phyloP scores from a whole-genome alignment of 768 basidiomycete species.

The Lentinus brumalis region DNA sequence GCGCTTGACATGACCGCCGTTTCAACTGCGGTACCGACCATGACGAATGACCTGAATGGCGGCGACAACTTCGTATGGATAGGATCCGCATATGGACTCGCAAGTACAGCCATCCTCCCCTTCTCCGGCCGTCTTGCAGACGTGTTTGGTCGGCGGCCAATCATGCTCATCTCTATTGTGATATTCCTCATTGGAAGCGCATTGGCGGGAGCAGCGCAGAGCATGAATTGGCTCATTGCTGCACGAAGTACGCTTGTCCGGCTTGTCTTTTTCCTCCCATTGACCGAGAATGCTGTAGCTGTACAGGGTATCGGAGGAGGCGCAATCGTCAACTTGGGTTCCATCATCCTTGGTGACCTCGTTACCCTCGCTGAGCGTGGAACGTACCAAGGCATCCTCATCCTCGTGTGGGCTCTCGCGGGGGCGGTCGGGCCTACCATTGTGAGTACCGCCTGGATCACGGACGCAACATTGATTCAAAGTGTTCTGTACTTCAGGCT shows the following conservation, averaged over 20 bases:
- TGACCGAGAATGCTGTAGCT: no score
- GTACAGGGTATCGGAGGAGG: constrained; percentile 28
- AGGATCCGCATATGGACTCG: constrained; percentile 34
- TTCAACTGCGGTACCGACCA: constrained; percentile 21
- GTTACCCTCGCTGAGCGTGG: constrained; percentile 26
- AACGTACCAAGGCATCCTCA: constrained; percentile 15
- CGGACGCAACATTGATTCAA: no score
- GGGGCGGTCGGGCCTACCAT: constrained; percentile 15
- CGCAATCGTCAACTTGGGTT: constrained; percentile 16
- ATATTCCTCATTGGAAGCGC: constrained; percentile 43
- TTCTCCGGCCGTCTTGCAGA: constrained; percentile 34
- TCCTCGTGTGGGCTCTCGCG: constrained; percentile 22
- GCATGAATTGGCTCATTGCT: constrained; percentile 42
- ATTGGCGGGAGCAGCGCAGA: constrained; percentile 39
- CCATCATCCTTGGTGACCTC: constrained; percentile 24
- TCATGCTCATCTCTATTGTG: constrained; percentile 31
- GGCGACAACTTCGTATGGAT: constrained; percentile 24
- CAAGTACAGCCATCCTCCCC: constrained; percentile 37
- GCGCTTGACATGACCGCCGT: constrained; percentile 22
- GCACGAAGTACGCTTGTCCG: constrained; percentile 27
- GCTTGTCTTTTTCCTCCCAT: background rate
- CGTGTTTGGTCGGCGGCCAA: constrained; percentile 37
- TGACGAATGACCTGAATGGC: constrained; percentile 19
- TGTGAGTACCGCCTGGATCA: constrained; percentile 1
- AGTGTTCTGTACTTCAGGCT: no score